phyloP scores from a whole-genome alignment of 805 yeast genomes.

The Spathaspora boniae region DNA sequence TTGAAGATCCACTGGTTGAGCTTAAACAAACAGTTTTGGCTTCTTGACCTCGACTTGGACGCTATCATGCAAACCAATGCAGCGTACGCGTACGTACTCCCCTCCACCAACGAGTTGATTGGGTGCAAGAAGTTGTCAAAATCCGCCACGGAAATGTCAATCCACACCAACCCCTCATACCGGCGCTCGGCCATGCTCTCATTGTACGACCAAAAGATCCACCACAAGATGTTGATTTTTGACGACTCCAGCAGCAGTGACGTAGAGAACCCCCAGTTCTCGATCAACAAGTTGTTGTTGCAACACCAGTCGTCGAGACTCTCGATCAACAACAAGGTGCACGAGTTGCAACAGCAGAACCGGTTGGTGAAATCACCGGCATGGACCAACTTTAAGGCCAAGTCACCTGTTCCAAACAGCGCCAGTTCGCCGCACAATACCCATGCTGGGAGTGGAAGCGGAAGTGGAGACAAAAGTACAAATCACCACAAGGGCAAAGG shows the following conservation, averaged over 20 bases:
- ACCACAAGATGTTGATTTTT: constrained; percentile 32
- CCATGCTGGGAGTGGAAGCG: too few relatives aligned
- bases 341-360: constrained; percentile 18
- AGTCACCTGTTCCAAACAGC: not conserved
- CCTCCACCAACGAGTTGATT: constrained; percentile 22
- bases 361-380: constrained; percentile 5
- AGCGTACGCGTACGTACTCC: constrained; percentile 18
- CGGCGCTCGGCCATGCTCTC: constrained; percentile 45
- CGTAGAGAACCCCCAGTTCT: constrained; percentile 38
- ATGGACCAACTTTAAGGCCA: constrained; percentile 1
- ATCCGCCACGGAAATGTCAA: constrained; percentile 33
- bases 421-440: not conserved
- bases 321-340: constrained; percentile 28
- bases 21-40: constrained; percentile 31
- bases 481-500: too few relatives aligned
- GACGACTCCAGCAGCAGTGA: constrained; percentile 20
- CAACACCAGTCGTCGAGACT: constrained; percentile 37
- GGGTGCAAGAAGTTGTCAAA: constrained; percentile 21
- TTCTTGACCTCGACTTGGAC: constrained; percentile 19
- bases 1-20: constrained; percentile 41
- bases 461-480: too few relatives aligned
- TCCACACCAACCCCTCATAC: constrained; percentile 43
- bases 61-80: constrained; percentile 9
- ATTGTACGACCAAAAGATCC: constrained; percentile 34
- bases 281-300: constrained; percentile 33